Percentiles rank a stretch among this genome's conserved stretches.
These are phyloP conservation scores for Quercus glauca DNA, from an alignment of 306 rosid genomes.

Conservation along the genomic window DNA sequence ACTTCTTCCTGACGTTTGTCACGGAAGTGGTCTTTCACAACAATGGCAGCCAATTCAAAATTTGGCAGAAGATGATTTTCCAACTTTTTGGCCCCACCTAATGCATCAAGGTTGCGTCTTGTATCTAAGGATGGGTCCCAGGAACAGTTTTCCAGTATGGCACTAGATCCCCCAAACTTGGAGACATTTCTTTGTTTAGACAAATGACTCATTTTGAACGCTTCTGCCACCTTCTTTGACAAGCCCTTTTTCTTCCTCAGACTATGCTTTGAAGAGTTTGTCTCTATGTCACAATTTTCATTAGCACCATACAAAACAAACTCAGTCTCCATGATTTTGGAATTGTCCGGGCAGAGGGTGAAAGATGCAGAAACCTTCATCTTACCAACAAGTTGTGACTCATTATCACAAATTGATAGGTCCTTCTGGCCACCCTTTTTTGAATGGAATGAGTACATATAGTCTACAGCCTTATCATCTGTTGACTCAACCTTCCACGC, in stretches of 20 bases:
- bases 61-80: constrained; percentile 57
- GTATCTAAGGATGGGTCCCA: constrained; percentile 38
- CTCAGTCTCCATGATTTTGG: constrained; percentile 63
- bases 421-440: constrained; percentile 58
- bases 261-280: constrained; percentile 39
- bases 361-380: constrained; percentile 75
- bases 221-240: constrained; percentile 61
- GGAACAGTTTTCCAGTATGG: constrained; percentile 40
- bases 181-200: constrained; percentile 54
- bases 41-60: constrained; percentile 79
- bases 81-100: constrained; percentile 26
- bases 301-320: constrained; percentile 59
- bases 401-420: constrained; percentile 25
- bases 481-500: constrained; percentile 43
- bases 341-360: constrained; percentile 53
- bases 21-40: constrained; percentile 66
- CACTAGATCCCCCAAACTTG: constrained; percentile 37
- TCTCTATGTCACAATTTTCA: constrained; percentile 44
- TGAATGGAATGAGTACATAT: constrained; percentile 62
- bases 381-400: constrained; percentile 64
- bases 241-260: constrained; percentile 62
- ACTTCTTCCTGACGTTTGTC: constrained; percentile 34
- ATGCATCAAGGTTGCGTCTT: constrained; percentile 18
- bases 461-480: constrained; percentile 53
- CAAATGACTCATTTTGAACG: constrained; percentile 53